Percentiles rank a stretch among this genome's conserved stretches.
Evolutionary conservation across 2,329 filamentous ascomycete genomes (phyloP).

Genomic region (Talaromyces sp.): DNA sequence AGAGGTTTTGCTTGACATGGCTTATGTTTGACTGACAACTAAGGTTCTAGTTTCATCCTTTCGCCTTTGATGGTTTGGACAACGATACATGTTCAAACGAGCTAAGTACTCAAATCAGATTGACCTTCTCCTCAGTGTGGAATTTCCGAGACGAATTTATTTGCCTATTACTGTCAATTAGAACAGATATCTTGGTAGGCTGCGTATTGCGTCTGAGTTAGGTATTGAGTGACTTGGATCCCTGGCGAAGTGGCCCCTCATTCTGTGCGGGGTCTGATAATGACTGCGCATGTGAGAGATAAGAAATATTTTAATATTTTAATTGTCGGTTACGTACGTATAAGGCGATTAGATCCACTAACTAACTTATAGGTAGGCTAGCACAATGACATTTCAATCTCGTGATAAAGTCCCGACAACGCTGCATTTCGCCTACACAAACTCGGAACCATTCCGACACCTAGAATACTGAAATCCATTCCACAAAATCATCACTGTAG

Average conservation of each 20-base stretch:
- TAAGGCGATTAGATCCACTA: not conserved
- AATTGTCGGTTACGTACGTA: not conserved
- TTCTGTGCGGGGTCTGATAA: conserved; percentile 3
- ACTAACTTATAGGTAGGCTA: too few species aligned
- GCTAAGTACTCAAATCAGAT: not conserved
- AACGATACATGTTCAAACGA: not conserved
- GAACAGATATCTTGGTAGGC: not conserved
- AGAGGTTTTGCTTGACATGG: conserved; percentile 12
- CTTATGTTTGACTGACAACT: not conserved
- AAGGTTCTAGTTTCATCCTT: not conserved
- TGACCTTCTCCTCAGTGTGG: not conserved
- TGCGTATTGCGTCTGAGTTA: not conserved
- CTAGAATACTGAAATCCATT: not conserved
- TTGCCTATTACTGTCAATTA: not conserved
- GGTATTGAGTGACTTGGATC: not conserved
- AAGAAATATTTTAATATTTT: not conserved
- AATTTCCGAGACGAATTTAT: not conserved
- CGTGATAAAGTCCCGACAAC: not conserved
- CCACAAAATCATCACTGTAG: not conserved
- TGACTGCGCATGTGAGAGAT: not conserved
- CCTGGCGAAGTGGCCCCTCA: not conserved
- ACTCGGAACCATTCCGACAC: not conserved
- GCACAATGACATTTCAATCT: not conserved
- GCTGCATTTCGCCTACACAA: not conserved
- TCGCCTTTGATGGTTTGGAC: not conserved